phyloP scores from a whole-genome alignment of 208 protist species.

The Leishmania mexicana region DNA sequence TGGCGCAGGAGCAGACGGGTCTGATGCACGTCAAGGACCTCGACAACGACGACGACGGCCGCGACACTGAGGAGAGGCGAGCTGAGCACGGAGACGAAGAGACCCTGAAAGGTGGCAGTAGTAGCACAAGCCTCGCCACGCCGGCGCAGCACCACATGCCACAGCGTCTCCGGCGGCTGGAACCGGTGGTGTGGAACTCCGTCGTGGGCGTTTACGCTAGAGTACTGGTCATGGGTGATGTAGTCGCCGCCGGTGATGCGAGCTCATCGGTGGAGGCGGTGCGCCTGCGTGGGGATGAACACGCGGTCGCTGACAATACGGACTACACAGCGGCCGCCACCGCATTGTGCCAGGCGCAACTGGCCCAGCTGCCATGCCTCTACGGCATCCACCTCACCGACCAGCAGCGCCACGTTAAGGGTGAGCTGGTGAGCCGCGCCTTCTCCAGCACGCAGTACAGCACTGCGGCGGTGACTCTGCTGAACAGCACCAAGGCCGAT shows the following conservation, averaged over 20 bases:
- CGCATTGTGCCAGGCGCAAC: not conserved
- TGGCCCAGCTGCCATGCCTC: conserved; percentile 22
- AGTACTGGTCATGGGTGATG: conserved; percentile 75
- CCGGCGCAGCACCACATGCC: not conserved
- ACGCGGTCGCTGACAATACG: conserved; percentile 10
- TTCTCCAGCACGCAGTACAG: conserved; percentile 69
- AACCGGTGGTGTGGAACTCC: conserved; percentile 71
- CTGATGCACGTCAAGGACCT: not conserved
- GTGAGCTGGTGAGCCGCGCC: conserved; percentile 60
- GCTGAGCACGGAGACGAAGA: conserved; percentile 10
- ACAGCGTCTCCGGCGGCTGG: conserved; percentile 18
- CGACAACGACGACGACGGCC: not conserved
- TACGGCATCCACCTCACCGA: conserved; percentile 79
- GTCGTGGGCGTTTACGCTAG: conserved; percentile 74
- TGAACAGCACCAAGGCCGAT: conserved; percentile 52
- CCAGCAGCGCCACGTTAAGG: conserved; percentile 83
- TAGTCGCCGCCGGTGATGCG: conserved; percentile 22
- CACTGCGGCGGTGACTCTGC: conserved; percentile 36
- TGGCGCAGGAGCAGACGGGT: conserved; percentile 59
- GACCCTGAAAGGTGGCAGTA: not conserved
- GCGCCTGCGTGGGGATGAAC: not conserved
- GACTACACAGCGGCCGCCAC: conserved; percentile 3
- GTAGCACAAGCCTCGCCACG: not conserved
- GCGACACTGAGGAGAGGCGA: not conserved
- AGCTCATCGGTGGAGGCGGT: not conserved